Evolutionary conservation across 768 basidiomycete genomes (phyloP).

Genomic region (Tricholoma furcatifolium): DNA sequence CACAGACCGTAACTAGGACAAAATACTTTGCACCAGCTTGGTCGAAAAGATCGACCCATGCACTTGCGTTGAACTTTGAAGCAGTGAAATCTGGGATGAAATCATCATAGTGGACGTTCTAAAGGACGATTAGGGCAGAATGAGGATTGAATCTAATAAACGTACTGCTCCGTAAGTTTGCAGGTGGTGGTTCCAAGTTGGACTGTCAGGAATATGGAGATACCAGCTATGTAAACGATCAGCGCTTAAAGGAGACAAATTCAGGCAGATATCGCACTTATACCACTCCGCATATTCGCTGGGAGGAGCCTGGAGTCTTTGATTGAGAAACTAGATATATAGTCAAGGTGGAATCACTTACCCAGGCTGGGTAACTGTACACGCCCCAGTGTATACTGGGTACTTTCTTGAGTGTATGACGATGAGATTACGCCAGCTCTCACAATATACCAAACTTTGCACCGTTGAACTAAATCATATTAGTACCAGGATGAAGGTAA

Average conservation of each 20-base stretch:
- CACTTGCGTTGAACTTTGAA: slow-evolving; percentile 49
- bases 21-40: slow-evolving; percentile 62
- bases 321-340: not conserved
- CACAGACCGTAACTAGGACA: slow-evolving; percentile 49
- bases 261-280: slow-evolving; percentile 32
- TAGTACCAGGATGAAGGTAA: not conserved
- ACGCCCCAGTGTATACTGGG: slow-evolving; percentile 50
- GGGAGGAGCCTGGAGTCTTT: slow-evolving; percentile 31
- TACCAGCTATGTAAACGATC: slow-evolving; percentile 28
- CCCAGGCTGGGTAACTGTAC: slow-evolving; percentile 47
- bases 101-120: slow-evolving; percentile 55
- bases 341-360: slow-evolving; percentile 2
- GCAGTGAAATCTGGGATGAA: slow-evolving; percentile 57
- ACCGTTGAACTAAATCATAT: slow-evolving; percentile 38
- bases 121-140: not conserved
- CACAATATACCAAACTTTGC: slow-evolving; percentile 61
- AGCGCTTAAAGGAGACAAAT: not conserved
- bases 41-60: slow-evolving; percentile 54
- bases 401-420: not conserved
- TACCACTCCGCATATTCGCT: slow-evolving; percentile 56
- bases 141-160: not conserved
- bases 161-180: slow-evolving; percentile 43
- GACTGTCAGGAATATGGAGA: slow-evolving; percentile 37
- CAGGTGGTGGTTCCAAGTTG: slow-evolving; percentile 49
- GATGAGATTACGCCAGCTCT: slow-evolving; percentile 14